Evolutionary conservation across 148 eudicot species (phyloP).

Genomic region (Pouteria glomerata): DNA sequence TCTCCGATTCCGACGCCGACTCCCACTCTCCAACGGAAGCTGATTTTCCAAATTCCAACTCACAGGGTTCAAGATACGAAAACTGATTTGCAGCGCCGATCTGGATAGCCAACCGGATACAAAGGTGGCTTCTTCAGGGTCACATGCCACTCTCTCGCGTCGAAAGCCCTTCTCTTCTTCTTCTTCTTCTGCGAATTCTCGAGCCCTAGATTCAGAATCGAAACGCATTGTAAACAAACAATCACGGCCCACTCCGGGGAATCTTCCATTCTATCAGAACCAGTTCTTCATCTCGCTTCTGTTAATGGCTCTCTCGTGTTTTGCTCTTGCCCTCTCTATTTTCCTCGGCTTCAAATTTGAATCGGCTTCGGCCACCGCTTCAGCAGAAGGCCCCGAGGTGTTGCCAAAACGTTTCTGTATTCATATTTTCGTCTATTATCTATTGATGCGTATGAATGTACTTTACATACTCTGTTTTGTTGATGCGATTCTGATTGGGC

Average conservation of each 20-base stretch:
- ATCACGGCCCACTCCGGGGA: constrained; percentile 23
- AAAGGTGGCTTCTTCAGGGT: neutral
- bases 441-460: no score
- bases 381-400: constrained; percentile 65
- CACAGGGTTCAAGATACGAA: neutral
- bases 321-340: constrained; percentile 48
- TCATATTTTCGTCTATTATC: no score
- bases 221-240: constrained; percentile 26
- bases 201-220: constrained; percentile 17
- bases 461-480: no score
- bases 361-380: constrained; percentile 46
- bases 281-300: constrained; percentile 62
- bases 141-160: neutral
- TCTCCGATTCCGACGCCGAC: no score
- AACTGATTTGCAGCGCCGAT: neutral
- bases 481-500: no score
- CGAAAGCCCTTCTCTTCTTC: constrained; percentile 29
- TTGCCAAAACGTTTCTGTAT: neutral
- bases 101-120: neutral
- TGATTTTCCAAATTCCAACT: neutral
- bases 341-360: constrained; percentile 67
- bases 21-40: no score
- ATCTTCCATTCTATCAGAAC: constrained; percentile 57
- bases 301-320: constrained; percentile 62
- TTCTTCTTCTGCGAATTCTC: constrained; percentile 16